phyloP scores from a whole-genome alignment of 2,329 filamentous ascomycete genomes.

The Aspergillus latus region DNA sequence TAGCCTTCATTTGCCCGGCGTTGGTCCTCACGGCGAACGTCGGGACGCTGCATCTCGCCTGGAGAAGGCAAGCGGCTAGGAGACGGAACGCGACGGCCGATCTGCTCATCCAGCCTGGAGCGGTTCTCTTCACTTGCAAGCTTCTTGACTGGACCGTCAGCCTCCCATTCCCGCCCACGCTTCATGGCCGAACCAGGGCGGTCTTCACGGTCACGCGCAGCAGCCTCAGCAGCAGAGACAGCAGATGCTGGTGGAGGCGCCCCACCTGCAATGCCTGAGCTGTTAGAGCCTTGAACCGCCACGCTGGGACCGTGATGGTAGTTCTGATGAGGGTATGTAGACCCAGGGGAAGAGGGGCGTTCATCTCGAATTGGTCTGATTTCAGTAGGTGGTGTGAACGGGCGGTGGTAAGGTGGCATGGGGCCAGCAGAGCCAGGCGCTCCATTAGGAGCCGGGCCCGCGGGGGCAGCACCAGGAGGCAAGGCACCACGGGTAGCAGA shows the following conservation, averaged over 20 bases:
- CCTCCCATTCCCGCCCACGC: conserved; percentile 89
- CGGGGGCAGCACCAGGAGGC: conserved; percentile 36
- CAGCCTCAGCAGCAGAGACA: conserved; percentile 66
- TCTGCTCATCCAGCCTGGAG: conserved; percentile 80
- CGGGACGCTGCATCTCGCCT: conserved; percentile 67
- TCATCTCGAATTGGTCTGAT: conserved; percentile 79
- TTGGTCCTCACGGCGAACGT: conserved; percentile 65
- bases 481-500: conserved; percentile 44
- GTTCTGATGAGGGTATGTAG: conserved; percentile 77
- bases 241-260: conserved; percentile 66
- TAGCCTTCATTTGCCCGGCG: conserved; percentile 76
- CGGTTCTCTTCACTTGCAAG: conserved; percentile 84
- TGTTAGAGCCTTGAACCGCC: conserved; percentile 32
- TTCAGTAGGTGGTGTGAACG: conserved; percentile 79
- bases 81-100: conserved; percentile 70
- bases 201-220: conserved; percentile 66
- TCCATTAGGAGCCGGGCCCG: conserved; percentile 57
- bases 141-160: conserved; percentile 74
- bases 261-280: conserved; percentile 65
- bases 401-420: conserved; percentile 70
- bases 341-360: conserved; percentile 86
- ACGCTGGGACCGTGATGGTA: conserved; percentile 74
- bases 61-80: conserved; percentile 61
- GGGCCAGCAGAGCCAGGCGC: conserved; percentile 52
- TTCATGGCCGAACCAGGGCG: conserved; percentile 80